Percentiles rank a stretch among this genome's conserved stretches.
Evolutionary conservation across 768 basidiomycete genomes (phyloP).

Genomic region (Leccinum uliginosum): DNA sequence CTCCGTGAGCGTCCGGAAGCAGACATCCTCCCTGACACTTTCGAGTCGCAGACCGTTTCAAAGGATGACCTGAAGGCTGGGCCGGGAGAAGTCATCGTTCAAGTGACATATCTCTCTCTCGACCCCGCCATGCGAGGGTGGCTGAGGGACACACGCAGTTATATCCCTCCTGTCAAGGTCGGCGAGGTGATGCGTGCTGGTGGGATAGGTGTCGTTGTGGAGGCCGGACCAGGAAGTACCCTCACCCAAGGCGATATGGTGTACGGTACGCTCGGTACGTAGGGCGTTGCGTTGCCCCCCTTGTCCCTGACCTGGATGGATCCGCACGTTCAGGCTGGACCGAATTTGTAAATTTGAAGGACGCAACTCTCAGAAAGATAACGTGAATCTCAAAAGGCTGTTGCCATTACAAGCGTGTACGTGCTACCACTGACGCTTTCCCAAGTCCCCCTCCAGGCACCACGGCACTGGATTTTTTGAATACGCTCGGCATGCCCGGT

Average conservation of each 20-base stretch:
- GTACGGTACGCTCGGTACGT: constrained; percentile 54
- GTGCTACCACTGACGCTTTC: neutral
- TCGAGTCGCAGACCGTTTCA: constrained; percentile 53
- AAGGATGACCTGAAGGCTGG: constrained; percentile 51
- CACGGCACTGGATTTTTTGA: constrained; percentile 72
- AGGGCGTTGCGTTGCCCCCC: neutral
- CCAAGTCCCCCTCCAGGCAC: constrained; percentile 57
- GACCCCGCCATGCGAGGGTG: constrained; percentile 91
- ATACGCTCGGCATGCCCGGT: constrained; percentile 75
- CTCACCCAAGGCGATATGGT: constrained; percentile 71
- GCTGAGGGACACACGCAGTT: constrained; percentile 68
- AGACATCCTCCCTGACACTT: constrained; percentile 70
- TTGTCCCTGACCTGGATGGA: neutral
- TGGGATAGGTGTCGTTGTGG: constrained; percentile 64
- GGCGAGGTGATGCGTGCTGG: constrained; percentile 74
- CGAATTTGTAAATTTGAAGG: constrained; percentile 64
- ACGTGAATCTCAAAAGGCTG: constrained; percentile 39
- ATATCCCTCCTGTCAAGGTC: constrained; percentile 67
- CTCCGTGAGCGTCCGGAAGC: constrained; percentile 69
- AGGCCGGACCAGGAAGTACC: constrained; percentile 48
- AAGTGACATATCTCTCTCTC: constrained; percentile 72
- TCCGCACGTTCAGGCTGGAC: constrained; percentile 56
- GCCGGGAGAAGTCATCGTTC: constrained; percentile 59
- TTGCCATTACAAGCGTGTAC: neutral
- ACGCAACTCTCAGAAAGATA: constrained; percentile 47